Evolutionary conservation across 352 stramenopile genomes (phyloP), one percentile per base, ranked within the genome.

Genomic region (Pythium vanterpoolii): DNA sequence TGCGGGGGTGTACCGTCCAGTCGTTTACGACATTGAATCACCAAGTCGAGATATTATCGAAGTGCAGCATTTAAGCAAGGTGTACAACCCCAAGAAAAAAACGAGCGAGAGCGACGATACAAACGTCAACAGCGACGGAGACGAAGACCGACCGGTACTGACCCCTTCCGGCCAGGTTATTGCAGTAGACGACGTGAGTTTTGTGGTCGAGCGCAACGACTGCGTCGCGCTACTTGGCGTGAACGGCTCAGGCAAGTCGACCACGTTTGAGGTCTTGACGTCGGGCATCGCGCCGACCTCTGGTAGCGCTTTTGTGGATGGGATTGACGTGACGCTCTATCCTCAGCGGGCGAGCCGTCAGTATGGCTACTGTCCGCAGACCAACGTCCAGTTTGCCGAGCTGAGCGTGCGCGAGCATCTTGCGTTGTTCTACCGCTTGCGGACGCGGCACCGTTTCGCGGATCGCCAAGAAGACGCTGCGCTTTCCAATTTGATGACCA

Each of bases 201-300:
- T 98, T 40, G 72, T 73, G 0, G 90, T 98, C 4, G 74, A 90
- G 36, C 73, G 77, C 26, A 85, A 92, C 19, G 86, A 98, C 60
- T 93, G 93, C 50, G 90, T 98, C 18, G 94, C 93, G 1, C 60
- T 98, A 4, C 68, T 98, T 14, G 95, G 96, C 3, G 86, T 97
- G 42, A 98, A 98, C 68, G 96, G 95, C 3, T 95, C 92, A 16
- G 93, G 95, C n/a, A 98, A 99, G 69, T 98, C 96, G 18, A 99
- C 97, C 3, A 98, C 96, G 46, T 98, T 99, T 59, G 83, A 92
- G 56, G 97, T 99, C 49, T 64, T 99, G 21, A 98, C 96, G 13
- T 95, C 90, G 24, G 87, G 95, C 27, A 72, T 96, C 38, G 69
- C 77, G 18, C 88, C 95, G 1, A 96, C 84, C 0, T 64, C 42